Base-by-base conservation (phyloP, 2,329 filamentous ascomycete species). In the Colletotrichum godetiae region DNA sequence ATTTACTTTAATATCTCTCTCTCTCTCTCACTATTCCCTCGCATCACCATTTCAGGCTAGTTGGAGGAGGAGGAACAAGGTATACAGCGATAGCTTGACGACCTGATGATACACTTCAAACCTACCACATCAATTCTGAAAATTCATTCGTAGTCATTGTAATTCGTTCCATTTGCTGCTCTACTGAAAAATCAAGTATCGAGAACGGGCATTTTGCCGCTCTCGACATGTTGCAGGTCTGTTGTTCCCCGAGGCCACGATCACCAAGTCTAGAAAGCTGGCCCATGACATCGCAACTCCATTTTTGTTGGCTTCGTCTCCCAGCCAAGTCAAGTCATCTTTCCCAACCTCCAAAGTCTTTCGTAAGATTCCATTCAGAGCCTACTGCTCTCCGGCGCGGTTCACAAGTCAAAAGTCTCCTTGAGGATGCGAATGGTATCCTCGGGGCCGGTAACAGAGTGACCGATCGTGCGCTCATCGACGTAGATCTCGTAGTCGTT, bases 401-500 rank as follows among this genome's bases (percentile, higher is more conserved):
- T 76, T 79, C 81, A 93, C 73, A 95, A 83, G 74, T 89, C 86
- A 80, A 98, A 98, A 64, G 97, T 78, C 87, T 97, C 91, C 88
- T 92, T 96, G 79, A 99, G 80, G 82, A 94, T 88, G 78, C 85
- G 89, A 79, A 93, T 91, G 58, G 95, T 98, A 80, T 98, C 95
- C 70, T 95, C 92, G 7, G 96, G 96, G 55, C 88, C 90, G 77
- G 88, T 91, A 76, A 98, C 97, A 31, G 92, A 88, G 85, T 99
- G 97, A 2, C 97, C 97, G 73, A 93, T 92, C 46, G 94, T 97
- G 80, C 96, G 89, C 67, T 89, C 80, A 82, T 98, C 96, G 76
- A 86, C 88, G 84, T 93, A 98, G 81, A 99, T 98, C 87, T 98
- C 96, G 82, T 92, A 96, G 85, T 99, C 97, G 83, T 98, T 99